These are phyloP conservation scores for Aspergillus conjunctus DNA, from an alignment of 495 filamentous ascomycete genomes.

Conservation along the genomic window DNA sequence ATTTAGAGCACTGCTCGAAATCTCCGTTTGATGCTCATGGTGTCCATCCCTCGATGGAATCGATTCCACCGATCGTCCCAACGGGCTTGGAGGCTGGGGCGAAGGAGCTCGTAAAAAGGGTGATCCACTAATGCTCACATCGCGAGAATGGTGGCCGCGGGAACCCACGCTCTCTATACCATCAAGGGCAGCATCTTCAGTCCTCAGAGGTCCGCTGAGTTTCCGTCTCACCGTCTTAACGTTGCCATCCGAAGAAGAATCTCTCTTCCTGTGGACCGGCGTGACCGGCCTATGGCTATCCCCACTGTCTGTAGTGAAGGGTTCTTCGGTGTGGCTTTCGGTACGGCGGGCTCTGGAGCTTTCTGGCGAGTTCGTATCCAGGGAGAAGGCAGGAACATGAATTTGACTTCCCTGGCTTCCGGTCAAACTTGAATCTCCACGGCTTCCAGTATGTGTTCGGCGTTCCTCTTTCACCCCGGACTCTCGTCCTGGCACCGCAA, in stretches of 20 bases:
- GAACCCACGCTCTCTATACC: constrained; percentile 27
- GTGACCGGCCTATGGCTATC: constrained; percentile 12
- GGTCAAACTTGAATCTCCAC: constrained; percentile 29
- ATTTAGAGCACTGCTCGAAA: constrained; percentile 18
- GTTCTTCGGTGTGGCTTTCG: neutral
- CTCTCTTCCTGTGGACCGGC: constrained; percentile 28
- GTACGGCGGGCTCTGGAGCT: constrained; percentile 19
- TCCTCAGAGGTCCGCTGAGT: constrained; percentile 23
- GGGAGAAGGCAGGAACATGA: constrained; percentile 21
- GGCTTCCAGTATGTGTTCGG: constrained; percentile 29
- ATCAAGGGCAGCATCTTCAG: constrained; percentile 23
- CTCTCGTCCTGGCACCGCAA: constrained; percentile 48
- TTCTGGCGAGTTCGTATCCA: constrained; percentile 21
- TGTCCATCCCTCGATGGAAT: constrained; percentile 29
- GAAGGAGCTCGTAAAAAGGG: constrained; percentile 43
- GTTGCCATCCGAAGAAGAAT: constrained; percentile 28
- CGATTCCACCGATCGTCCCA: constrained; percentile 41
- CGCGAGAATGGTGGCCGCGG: constrained; percentile 34
- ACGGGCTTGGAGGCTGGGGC: constrained; percentile 34
- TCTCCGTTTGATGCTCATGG: constrained; percentile 34
- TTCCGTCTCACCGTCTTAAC: constrained; percentile 24
- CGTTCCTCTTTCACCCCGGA: constrained; percentile 36
- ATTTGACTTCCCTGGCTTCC: constrained; percentile 31
- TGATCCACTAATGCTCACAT: constrained; percentile 46
- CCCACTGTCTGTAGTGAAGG: constrained; percentile 1